Conservation (phyloP, 495 filamentous ascomycete genomes). For the Ramalina intermedia region DNA sequence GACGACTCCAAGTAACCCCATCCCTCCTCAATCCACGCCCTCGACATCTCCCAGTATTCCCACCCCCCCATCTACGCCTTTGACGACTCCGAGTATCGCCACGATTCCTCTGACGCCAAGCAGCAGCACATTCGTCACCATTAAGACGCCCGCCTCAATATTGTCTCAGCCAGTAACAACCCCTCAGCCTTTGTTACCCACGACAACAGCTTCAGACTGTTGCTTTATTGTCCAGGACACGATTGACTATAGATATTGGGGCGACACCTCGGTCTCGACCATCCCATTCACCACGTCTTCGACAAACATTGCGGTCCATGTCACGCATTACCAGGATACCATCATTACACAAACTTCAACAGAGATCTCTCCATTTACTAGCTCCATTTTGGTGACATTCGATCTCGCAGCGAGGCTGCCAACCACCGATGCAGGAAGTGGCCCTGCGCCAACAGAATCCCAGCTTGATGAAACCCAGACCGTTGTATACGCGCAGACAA, state of each 20-base stretch:
- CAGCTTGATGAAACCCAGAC: neutral
- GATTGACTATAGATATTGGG: conserved; percentile 9
- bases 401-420: conserved; percentile 1
- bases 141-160: too few species aligned
- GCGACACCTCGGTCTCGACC: conserved; percentile 5
- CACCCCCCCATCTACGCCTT: neutral
- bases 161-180: neutral
- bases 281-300: neutral
- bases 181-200: neutral
- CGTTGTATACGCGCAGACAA: conserved; percentile 7
- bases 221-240: conserved; percentile 12
- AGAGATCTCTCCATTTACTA: neutral
- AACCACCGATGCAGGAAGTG: neutral
- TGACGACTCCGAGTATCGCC: neutral
- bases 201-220: conserved; percentile 2
- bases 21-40: too few species aligned
- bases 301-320: neutral
- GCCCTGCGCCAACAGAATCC: conserved; percentile 1
- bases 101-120: too few species aligned
- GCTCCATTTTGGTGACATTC: neutral
- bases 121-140: too few species aligned
- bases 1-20: neutral
- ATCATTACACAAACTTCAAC: neutral
- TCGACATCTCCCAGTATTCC: neutral
- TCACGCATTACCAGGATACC: conserved; percentile 1